Evolutionary conservation across 768 basidiomycete genomes (phyloP), one percentile per base, ranked within the genome.

Genomic region (Hypholoma fasciculare): DNA sequence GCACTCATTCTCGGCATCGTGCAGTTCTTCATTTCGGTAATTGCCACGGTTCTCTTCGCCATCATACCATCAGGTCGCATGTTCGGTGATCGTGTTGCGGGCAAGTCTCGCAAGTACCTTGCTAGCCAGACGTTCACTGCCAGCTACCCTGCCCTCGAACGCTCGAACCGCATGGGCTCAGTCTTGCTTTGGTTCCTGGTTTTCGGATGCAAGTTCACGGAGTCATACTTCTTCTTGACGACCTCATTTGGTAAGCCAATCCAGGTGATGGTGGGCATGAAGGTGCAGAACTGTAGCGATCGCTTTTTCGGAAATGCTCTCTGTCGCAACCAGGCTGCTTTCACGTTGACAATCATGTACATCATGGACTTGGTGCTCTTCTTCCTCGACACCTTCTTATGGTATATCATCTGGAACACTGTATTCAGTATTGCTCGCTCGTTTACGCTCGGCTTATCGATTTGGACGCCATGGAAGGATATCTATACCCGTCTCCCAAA

Each of bases 371-470:
- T 99, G 48, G 86, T 90, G 52, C 84, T 99, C 46, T 99, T 93
- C 84, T 99, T 98, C 85, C 81, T 99, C 74, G 97, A 99, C 77
- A 99, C 97, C 7, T 99, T 98, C 89, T 76, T 99, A 30, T 99
- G 97, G 97, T 99, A 96, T 70, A 96, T 98, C 76, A 98, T 98
- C 70, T 98, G 96, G 96, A 98, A 98, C 73, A 96, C 94, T 9
- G 91, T 95, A 56, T 91, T 92, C 76, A 90, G 88, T 68, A 92
- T 96, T 65, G 89, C 79, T 20, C 83, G 96, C 54, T 91, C 88
- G 16, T 99, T 99, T 74, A 79, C 85, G 20, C 82, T 98, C 51
- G 97, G 96, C 7, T 81, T 99, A 50, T 95, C 92, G 30, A 96
- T 99, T 61, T 98, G 97, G 97, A 98, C 97, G 4, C 97, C 97